These are phyloP conservation scores for Tephrocybe sp. DNA, from an alignment of 768 basidiomycete genomes.

Conservation along the genomic window DNA sequence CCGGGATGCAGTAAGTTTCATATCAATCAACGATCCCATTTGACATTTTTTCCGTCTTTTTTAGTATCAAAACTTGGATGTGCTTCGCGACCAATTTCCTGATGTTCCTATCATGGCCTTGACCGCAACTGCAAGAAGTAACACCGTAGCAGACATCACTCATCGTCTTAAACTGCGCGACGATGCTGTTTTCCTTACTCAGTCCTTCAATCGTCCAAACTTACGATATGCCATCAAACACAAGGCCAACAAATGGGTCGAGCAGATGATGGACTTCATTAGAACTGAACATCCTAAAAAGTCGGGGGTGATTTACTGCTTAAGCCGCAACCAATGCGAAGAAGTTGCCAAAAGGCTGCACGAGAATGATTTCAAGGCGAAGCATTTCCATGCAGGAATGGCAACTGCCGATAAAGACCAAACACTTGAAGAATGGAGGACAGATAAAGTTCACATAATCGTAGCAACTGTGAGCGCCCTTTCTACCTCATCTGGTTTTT, in stretches of 20 bases:
- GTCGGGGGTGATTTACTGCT: conserved; percentile 86
- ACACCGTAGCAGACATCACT: conserved; percentile 78
- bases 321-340: conserved; percentile 73
- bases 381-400: conserved; percentile 88
- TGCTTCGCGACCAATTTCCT: conserved; percentile 73
- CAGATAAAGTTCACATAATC: conserved; percentile 70
- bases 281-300: conserved; percentile 49
- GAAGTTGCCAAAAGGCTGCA: conserved; percentile 68
- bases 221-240: conserved; percentile 66
- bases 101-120: conserved; percentile 91
- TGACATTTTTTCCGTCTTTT: background rate
- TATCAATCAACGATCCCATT: too few relatives aligned
- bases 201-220: conserved; percentile 95
- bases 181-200: conserved; percentile 57
- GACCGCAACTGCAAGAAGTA: conserved; percentile 88
- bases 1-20: conserved; percentile 66
- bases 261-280: conserved; percentile 73
- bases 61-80: conserved; percentile 68
- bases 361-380: conserved; percentile 57
- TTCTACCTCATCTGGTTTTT: conserved; percentile 1
- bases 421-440: conserved; percentile 73
- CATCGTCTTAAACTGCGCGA: conserved; percentile 58
- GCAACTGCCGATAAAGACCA: conserved; percentile 53
- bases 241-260: conserved; percentile 39
- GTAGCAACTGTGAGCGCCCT: conserved; percentile 77